Evolutionary conservation across 148 eudicot species (phyloP).

Genomic region (Spergularia marina): DNA sequence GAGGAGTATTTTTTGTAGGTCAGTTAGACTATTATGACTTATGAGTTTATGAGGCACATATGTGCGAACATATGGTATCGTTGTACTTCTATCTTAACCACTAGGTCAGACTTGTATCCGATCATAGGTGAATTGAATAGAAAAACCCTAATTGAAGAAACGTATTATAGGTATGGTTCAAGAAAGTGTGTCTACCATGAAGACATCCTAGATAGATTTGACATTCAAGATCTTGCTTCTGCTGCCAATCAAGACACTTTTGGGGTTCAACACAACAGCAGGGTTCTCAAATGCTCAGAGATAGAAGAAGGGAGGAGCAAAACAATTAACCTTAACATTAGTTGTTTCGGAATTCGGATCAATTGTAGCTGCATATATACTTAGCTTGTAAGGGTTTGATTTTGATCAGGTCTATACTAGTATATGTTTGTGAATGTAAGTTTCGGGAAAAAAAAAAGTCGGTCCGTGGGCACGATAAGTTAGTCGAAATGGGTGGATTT

Average conservation of each 20-base stretch:
- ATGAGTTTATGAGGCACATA: too few relatives aligned
- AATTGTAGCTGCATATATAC: constrained; percentile 32
- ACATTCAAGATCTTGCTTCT: constrained; percentile 35
- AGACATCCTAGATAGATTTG: too few relatives aligned
- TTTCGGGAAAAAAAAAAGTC: background rate
- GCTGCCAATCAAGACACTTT: constrained; percentile 36
- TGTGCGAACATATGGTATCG: background rate
- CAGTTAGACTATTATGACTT: too few relatives aligned
- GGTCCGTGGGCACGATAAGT: constrained; percentile 14
- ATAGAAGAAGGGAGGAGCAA: constrained; percentile 29
- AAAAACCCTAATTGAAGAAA: constrained; percentile 24
- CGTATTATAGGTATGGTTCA: constrained; percentile 18
- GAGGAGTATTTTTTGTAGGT: too few relatives aligned
- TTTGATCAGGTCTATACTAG: constrained; percentile 31
- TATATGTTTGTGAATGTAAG: background rate
- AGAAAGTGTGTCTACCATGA: constrained; percentile 23
- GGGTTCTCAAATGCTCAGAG: constrained; percentile 31
- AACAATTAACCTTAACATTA: constrained; percentile 27
- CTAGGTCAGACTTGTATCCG: background rate
- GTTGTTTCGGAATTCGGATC: constrained; percentile 28
- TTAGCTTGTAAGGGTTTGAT: constrained; percentile 37
- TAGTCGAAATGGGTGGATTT: constrained; percentile 41
- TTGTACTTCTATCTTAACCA: background rate
- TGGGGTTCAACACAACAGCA: too few relatives aligned
- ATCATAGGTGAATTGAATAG: constrained; percentile 19